Evolutionary conservation across 108 stramenopile species (phyloP), one percentile per base, ranked within the genome.

Genomic region (Asterionellopsis glacialis): DNA sequence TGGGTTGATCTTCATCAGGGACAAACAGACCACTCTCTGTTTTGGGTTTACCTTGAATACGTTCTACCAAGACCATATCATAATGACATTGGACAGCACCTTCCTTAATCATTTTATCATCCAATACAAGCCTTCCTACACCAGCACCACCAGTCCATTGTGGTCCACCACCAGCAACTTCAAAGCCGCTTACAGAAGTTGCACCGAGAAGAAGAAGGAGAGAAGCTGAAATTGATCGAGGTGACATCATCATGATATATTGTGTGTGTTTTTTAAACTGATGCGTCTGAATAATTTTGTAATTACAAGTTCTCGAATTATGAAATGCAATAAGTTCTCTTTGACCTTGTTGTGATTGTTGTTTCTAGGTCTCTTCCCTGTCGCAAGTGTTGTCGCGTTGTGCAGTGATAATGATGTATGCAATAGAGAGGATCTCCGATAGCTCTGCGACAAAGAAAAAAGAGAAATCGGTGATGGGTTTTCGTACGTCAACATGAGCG

Each of bases 41-140:
- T 60, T 78, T 77, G 12, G 70, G 72, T 45, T 65, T 72, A 21
- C 74, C 79, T 71, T 94, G 93, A 47, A 94, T 45, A 38, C 93
- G 79, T 54, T 94, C 93, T n/a, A 87, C 85, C 28, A 94, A 61
- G 15, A 94, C 77, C 93, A 94, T 94, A 69, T 94, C 89, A 56
- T 94, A 89, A 42, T 71, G 69, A 57, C 81, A 89, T 10, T 70
- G 39, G 56, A 78, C 73, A 13, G 68, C 44, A 26, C 74, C 71
- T 14, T 66, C 53, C 21, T 65, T 47, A 19, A 53, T 63, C 16
- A 56, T 65, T 11, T 58, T 67, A 12, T 79, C 80, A 23, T 85
- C 72, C 12, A 89, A 47, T 22, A 83, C 64, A 11, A 86, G 74
- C 16, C 85, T 67, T 40, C 87, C 91, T 25, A 89, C 79, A 41